Percentiles rank a stretch among this genome's conserved stretches.
Evolutionary conservation across 2,329 filamentous ascomycete species (phyloP).

Genomic region (Zymoseptoria passerinii): DNA sequence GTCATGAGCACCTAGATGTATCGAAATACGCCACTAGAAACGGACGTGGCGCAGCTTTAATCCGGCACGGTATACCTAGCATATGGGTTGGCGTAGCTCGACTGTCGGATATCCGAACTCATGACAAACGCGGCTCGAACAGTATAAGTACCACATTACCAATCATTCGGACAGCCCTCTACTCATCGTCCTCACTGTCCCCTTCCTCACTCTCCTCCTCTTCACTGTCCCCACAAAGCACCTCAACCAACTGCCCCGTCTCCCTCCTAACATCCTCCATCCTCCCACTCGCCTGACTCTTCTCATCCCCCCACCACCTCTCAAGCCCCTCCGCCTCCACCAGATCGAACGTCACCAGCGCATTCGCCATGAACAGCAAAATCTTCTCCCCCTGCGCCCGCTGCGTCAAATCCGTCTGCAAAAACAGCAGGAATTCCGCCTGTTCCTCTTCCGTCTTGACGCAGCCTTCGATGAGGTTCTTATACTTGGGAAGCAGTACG

Average conservation of each 20-base stretch:
- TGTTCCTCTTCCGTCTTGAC: conserved; percentile 58
- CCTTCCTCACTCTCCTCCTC: conserved; percentile 51
- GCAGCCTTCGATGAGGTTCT: conserved; percentile 51
- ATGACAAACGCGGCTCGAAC: no score
- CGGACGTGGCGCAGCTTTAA: no score
- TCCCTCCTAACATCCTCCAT: conserved; percentile 64
- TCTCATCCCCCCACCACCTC: conserved; percentile 76
- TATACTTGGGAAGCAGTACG: conserved; percentile 43
- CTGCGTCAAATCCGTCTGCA: conserved; percentile 71
- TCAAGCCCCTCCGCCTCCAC: conserved; percentile 83
- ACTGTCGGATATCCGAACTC: neutral
- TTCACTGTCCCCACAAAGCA: conserved; percentile 67
- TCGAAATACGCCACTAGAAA: no score
- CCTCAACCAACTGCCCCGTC: conserved; percentile 69
- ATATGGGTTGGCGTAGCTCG: no score
- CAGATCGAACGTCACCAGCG: conserved; percentile 75
- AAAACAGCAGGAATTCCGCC: conserved; percentile 70
- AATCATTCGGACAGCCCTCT: conserved; percentile 1
- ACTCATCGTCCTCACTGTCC: conserved; percentile 14
- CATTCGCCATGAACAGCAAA: conserved; percentile 70
- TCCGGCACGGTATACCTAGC: no score
- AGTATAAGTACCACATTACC: neutral
- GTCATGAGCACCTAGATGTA: no score
- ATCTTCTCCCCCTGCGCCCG: conserved; percentile 57
- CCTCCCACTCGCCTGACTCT: conserved; percentile 57